Evolutionary conservation across 2,329 filamentous ascomycete species (phyloP).

Genomic region (Thermothelomyces thermophilus): DNA sequence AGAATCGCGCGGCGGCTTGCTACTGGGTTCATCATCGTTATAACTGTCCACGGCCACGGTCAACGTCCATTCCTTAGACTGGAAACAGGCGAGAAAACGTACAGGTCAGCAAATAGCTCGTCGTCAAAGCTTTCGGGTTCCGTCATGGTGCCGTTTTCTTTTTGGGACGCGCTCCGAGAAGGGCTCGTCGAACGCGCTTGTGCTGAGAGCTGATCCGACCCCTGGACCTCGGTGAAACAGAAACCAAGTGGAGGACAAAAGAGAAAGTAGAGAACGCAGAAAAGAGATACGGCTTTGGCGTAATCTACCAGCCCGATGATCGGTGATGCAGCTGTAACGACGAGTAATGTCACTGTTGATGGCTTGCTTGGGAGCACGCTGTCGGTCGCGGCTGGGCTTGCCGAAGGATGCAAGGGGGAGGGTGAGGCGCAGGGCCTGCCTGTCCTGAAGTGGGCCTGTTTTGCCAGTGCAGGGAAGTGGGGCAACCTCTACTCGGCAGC

Average conservation of each 20-base stretch:
- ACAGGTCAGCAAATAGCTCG: constrained; percentile 89
- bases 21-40: constrained; percentile 53
- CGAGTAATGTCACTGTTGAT: background rate
- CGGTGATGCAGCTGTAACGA: background rate
- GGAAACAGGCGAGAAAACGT: constrained; percentile 34
- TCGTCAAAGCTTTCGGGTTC: constrained; percentile 75
- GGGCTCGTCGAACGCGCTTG: background rate
- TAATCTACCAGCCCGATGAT: background rate
- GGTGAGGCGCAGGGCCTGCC: constrained; percentile 4
- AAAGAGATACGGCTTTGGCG: background rate
- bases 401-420: background rate
- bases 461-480: constrained; percentile 1
- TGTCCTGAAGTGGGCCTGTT: constrained; percentile 11
- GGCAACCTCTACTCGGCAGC: constrained; percentile 4
- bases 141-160: constrained; percentile 49
- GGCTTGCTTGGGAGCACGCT: background rate
- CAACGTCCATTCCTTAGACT: background rate
- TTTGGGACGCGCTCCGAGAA: background rate
- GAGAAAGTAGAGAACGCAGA: background rate
- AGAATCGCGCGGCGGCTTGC: constrained; percentile 29
- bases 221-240: too few species aligned
- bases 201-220: background rate
- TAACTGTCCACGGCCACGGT: constrained; percentile 40
- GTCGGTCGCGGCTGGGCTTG: background rate
- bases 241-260: background rate